Base-by-base conservation (phyloP, 176 grass and related monocot species). In the Phyllostachys edulis region DNA sequence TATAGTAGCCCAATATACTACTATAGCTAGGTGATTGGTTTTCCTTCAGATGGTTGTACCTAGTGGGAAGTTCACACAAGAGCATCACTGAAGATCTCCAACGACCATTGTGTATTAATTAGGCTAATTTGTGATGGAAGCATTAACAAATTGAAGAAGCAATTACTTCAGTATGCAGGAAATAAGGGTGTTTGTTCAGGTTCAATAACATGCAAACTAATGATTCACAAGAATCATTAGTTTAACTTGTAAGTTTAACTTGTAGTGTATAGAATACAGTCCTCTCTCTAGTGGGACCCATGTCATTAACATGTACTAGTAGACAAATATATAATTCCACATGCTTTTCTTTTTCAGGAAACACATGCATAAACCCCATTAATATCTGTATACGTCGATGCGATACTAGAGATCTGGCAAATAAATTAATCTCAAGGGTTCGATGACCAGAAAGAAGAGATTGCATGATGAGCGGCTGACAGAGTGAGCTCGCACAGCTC, bases 401-500 rank as follows among this genome's bases (percentile, higher is more conserved):
- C 5, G 49, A 69, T 24, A 24, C 2, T 6, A 16, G 44, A 75
- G 52, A 79, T 73, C 18, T 32, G 16, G n/a, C 9, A 64, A 55
- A 73, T 24, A 84, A 36, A 71, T 41, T 42, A 54, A 34, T 80
- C 15, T 72, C 12, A 40, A 75, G 32, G 7, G 32, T 7, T 21
- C 2, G 7, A 75, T 8, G 39, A 65, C 6, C 20, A 57, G 15
- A 51, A 49, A 67, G 57, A 80, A 80, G 50, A 88, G 59, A 78
- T 81, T 67, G 44, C 74, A 39, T 71, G 54, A 47, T 83, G 71
- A 84, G 73, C 80, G 79, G 69, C 47, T 90, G 91, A 93, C 91
- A 84, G 88, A 80, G 54, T 76, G 84, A 87, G 91, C 87, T 90
- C 87, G 69, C 84, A 84, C 80, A 81, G 84, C 80, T 89, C 88